These are phyloP conservation scores for Rostrohypoxylon terebratum DNA, from an alignment of 495 filamentous ascomycete genomes.

Conservation along the genomic window DNA sequence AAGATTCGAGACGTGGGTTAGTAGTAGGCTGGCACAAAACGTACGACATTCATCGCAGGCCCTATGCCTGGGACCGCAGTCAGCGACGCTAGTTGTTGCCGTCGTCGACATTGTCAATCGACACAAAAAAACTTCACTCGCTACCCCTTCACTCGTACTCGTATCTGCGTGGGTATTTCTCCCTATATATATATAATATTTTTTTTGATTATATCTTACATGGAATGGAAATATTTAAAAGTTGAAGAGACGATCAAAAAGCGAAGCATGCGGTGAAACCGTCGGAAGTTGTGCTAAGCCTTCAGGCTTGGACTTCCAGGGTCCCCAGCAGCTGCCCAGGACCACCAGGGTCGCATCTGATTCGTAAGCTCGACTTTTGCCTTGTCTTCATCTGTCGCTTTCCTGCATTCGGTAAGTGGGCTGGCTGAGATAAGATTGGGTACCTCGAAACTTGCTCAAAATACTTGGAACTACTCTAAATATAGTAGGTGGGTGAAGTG, in stretches of 20 bases:
- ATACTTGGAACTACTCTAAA: neutral
- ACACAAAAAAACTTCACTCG: neutral
- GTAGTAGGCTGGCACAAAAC: slow-evolving; percentile 38
- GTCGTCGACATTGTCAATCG: slow-evolving; percentile 25
- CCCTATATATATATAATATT: neutral
- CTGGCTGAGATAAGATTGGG: neutral
- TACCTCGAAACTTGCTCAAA: slow-evolving; percentile 15
- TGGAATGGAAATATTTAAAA: neutral
- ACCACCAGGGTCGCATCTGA: slow-evolving; percentile 2
- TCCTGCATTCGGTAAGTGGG: slow-evolving; percentile 8
- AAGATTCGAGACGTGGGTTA: slow-evolving; percentile 1
- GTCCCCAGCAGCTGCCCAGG: neutral
- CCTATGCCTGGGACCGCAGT: slow-evolving; percentile 56
- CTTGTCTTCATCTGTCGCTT: slow-evolving; percentile 1
- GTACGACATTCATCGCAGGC: slow-evolving; percentile 74
- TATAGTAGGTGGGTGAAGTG: neutral
- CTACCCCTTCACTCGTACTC: neutral
- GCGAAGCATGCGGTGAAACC: slow-evolving; percentile 7
- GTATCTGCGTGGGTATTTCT: neutral
- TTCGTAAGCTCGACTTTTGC: slow-evolving; percentile 31
- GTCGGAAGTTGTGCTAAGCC: neutral
- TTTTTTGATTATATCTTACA: neutral
- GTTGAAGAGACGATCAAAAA: neutral
- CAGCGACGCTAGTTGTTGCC: slow-evolving; percentile 19
- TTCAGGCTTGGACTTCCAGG: neutral